These are phyloP conservation scores for Phytophthora pinifolia DNA, from an alignment of 352 stramenopile genomes.

Conservation along the genomic window DNA sequence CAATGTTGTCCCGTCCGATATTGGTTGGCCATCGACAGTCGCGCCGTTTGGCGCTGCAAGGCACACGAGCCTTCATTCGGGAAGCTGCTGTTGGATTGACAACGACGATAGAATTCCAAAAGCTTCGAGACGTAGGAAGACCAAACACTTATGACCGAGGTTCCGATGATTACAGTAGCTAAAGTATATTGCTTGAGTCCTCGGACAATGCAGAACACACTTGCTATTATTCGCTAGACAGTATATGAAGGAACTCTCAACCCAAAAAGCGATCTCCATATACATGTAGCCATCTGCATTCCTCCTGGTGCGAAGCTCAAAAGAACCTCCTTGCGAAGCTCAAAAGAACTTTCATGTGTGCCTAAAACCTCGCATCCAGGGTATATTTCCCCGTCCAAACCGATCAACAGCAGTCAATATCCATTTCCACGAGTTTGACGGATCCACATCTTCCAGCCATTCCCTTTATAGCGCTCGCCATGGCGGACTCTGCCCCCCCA, in stretches of 20 bases:
- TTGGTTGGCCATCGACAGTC: constrained; percentile 22
- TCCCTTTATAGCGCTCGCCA: constrained; percentile 8
- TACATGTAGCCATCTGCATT: not conserved
- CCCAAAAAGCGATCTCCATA: not conserved
- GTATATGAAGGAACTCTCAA: constrained; percentile 76
- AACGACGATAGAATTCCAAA: not conserved
- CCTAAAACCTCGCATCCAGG: not conserved
- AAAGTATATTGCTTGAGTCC: constrained; percentile 43
- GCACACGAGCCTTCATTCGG: constrained; percentile 4
- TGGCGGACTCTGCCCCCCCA: constrained; percentile 16
- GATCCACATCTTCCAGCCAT: constrained; percentile 23
- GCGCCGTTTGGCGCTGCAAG: not conserved
- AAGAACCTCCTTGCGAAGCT: no score
- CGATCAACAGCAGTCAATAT: constrained; percentile 2
- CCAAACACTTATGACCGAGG: not conserved
- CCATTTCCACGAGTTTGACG: not conserved
- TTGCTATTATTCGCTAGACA: constrained; percentile 88
- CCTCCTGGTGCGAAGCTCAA: no score
- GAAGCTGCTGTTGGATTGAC: constrained; percentile 1
- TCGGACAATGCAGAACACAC: constrained; percentile 55
- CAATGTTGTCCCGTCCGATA: constrained; percentile 12
- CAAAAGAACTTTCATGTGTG: no score
- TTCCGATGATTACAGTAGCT: constrained; percentile 79
- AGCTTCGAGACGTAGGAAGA: not conserved
- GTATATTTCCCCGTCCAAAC: not conserved